Percentiles rank a stretch among this genome's conserved stretches.
Conservation (phyloP, 331 rosid species). For the Erythrophleum ivorense region DNA sequence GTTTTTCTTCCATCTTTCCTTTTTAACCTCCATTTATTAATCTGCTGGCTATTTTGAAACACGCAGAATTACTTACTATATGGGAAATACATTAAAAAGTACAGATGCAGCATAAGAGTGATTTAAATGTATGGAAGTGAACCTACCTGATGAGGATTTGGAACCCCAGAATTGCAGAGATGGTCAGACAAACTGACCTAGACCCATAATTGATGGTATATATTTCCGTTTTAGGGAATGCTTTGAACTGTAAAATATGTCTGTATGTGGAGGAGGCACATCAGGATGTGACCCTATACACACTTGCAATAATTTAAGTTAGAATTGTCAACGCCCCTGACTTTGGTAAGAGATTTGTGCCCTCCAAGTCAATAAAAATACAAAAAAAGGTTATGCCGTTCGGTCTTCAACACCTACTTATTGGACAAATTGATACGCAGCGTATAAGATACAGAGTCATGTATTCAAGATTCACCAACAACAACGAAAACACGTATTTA, state of each 20-base stretch:
- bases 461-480: no score
- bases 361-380: background rate
- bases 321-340: background rate
- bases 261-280: background rate
- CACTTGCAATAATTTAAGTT: background rate
- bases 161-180: background rate
- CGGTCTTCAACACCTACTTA: no score
- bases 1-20: slow-evolving; percentile 34
- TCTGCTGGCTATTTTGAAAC: background rate
- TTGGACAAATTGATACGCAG: no score
- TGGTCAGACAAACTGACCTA: background rate
- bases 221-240: background rate
- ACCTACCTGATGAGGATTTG: background rate
- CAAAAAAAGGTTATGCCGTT: background rate
- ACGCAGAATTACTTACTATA: background rate
- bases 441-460: no score
- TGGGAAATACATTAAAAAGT: background rate
- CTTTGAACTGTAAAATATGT: background rate
- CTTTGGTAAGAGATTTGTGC: background rate
- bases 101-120: no score
- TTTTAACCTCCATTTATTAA: slow-evolving; percentile 24
- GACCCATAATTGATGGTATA: background rate
- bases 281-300: background rate
- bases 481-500: no score
- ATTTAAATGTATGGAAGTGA: background rate